These are phyloP conservation scores for Pyrrhoderma lamaoense DNA, from an alignment of 1,284 basidiomycete species.

Conservation along the genomic window DNA sequence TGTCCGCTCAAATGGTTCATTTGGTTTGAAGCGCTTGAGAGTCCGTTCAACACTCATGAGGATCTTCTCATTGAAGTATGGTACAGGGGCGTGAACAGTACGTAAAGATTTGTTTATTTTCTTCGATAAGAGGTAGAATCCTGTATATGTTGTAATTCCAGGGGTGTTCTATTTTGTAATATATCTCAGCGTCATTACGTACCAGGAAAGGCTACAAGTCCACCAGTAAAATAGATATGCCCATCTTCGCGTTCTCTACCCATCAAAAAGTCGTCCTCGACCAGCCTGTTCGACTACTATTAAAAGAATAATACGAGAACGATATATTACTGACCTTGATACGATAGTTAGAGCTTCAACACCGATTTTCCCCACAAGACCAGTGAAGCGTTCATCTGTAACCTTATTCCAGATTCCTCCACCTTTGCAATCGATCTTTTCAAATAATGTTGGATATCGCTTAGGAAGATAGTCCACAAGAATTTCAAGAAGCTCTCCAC, in stretches of 20 bases:
- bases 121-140: constrained; percentile 32
- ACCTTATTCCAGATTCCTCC: constrained; percentile 32
- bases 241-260: constrained; percentile 32
- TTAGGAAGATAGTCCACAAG: constrained; percentile 33
- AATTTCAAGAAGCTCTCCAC: constrained; percentile 31
- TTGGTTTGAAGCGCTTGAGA: constrained; percentile 31
- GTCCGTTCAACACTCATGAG: constrained; percentile 35
- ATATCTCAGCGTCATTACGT: constrained; percentile 1
- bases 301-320: constrained; percentile 36
- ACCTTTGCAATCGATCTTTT: constrained; percentile 17
- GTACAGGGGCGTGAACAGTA: constrained; percentile 30
- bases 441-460: constrained; percentile 34
- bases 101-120: constrained; percentile 32
- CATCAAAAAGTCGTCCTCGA: constrained; percentile 38
- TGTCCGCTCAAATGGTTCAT: constrained; percentile 35
- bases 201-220: constrained; percentile 34
- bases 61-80: constrained; percentile 37
- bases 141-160: constrained; percentile 22
- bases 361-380: constrained; percentile 22
- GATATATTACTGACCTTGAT: constrained; percentile 27
- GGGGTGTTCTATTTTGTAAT: too few species aligned
- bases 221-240: constrained; percentile 33
- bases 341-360: constrained; percentile 29
- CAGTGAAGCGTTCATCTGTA: constrained; percentile 26
- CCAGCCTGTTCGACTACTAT: constrained; percentile 30